These are phyloP conservation scores for Trichothecium sympodiale DNA, from an alignment of 2,329 filamentous ascomycete species.

Conservation along the genomic window DNA sequence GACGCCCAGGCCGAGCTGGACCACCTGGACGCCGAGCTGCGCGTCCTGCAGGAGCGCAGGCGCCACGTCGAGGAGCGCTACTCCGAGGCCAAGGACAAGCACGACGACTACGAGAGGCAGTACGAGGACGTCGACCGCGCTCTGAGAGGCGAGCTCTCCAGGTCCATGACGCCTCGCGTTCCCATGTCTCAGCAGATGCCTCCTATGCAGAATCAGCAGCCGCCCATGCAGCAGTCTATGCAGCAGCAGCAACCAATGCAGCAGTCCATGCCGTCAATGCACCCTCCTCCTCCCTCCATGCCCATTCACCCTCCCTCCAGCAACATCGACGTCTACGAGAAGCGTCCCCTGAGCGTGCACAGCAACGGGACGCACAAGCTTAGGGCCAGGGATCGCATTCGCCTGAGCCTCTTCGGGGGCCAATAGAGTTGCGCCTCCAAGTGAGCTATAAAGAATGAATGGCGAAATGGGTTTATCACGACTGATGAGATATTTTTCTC, in stretches of 20 bases:
- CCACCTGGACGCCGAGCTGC: conserved; percentile 31
- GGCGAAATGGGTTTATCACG: no score
- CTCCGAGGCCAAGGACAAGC: conserved; percentile 29
- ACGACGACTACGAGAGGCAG: conserved; percentile 31
- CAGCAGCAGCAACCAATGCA: conserved; percentile 1
- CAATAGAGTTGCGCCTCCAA: no score
- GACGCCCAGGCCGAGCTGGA: conserved; percentile 29
- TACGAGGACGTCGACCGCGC: conserved; percentile 29
- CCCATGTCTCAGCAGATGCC: background rate
- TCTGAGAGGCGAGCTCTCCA: conserved; percentile 24
- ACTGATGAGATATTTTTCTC: no score
- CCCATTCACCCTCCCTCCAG: conserved; percentile 1
- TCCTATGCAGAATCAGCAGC: conserved; percentile 1
- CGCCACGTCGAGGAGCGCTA: conserved; percentile 28
- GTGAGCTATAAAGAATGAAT: no score
- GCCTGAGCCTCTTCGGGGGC: conserved; percentile 8
- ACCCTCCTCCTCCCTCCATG: background rate
- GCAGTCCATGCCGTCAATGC: background rate
- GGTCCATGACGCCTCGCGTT: no score
- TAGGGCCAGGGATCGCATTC: conserved; percentile 5
- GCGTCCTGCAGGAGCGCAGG: conserved; percentile 26
- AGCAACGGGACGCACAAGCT: conserved; percentile 6
- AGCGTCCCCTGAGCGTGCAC: conserved; percentile 7
- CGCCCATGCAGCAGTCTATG: conserved; percentile 1
- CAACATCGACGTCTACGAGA: conserved; percentile 8